phyloP scores from a whole-genome alignment of 1,284 basidiomycete species.

The Pisolithus thermaeus region DNA sequence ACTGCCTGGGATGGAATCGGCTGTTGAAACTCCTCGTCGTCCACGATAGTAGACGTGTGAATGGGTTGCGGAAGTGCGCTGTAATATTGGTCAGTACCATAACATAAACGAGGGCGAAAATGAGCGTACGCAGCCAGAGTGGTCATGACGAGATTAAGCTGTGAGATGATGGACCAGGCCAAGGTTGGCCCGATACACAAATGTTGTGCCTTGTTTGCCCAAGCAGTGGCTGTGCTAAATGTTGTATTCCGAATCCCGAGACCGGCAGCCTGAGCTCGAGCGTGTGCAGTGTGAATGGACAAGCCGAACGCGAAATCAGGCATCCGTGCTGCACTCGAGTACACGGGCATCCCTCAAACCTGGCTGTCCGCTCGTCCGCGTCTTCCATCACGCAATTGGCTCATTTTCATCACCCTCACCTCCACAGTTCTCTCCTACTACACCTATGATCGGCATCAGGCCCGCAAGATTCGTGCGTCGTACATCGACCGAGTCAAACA shows the following conservation, averaged over 20 bases:
- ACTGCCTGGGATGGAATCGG: conserved; percentile 41
- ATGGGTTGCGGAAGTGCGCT: conserved; percentile 67
- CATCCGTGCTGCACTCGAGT: conserved; percentile 46
- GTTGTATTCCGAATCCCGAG: conserved; percentile 22
- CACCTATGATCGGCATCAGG: conserved; percentile 80
- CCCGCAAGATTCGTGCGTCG: conserved; percentile 67
- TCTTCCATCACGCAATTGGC: conserved; percentile 89
- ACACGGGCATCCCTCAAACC: conserved; percentile 63
- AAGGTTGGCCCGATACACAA: background rate
- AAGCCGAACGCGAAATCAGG: conserved; percentile 34
- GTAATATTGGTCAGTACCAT: conserved; percentile 2
- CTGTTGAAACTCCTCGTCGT: conserved; percentile 48
- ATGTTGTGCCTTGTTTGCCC: conserved; percentile 21
- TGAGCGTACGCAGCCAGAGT: conserved; percentile 53
- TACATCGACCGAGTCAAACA: conserved; percentile 80
- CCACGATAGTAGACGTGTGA: conserved; percentile 45
- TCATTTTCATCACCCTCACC: conserved; percentile 81
- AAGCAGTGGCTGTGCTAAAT: conserved; percentile 18
- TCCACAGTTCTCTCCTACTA: conserved; percentile 70
- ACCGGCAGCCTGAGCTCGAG: background rate
- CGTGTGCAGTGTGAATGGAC: conserved; percentile 11
- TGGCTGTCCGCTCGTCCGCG: conserved; percentile 74
- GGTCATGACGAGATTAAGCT: conserved; percentile 40
- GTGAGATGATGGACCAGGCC: background rate
- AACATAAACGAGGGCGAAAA: background rate